These are phyloP conservation scores for Vaccinium corymbosum DNA, from an alignment of 148 eudicot species.

Conservation along the genomic window DNA sequence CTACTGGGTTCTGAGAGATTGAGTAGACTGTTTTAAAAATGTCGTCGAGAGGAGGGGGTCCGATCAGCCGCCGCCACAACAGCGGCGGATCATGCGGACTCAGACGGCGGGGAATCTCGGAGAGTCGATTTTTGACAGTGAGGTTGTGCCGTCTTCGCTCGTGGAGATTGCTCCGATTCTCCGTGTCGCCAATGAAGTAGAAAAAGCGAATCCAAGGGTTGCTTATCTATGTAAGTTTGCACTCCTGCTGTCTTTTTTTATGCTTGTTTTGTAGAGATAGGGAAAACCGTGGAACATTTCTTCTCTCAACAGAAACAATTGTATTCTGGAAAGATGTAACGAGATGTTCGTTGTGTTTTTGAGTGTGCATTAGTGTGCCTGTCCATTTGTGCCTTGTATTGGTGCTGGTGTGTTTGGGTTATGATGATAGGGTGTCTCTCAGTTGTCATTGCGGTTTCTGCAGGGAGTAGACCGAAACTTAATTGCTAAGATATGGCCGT, in stretches of 20 bases:
- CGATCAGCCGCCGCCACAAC: conserved; percentile 64
- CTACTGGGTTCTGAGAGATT: background rate
- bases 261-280: background rate
- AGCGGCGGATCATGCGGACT: conserved; percentile 74
- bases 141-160: conserved; percentile 91
- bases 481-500: too few relatives aligned
- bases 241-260: background rate
- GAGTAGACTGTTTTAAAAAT: conserved; percentile 9
- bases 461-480: background rate
- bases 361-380: too few relatives aligned
- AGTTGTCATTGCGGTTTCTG: background rate
- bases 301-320: background rate
- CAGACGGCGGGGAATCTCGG: conserved; percentile 86
- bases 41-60: conserved; percentile 55
- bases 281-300: background rate
- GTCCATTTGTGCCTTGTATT: background rate
- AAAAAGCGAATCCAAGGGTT: conserved; percentile 84
- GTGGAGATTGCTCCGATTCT: conserved; percentile 95
- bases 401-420: background rate
- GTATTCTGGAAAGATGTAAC: too few relatives aligned
- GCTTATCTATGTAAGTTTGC: conserved; percentile 80
- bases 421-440: background rate
- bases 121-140: conserved; percentile 87
- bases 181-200: conserved; percentile 99
- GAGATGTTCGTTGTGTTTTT: background rate